Evolutionary conservation across 2,329 filamentous ascomycete genomes (phyloP), one percentile per base, ranked within the genome.

Genomic region (Penicillium sp.): DNA sequence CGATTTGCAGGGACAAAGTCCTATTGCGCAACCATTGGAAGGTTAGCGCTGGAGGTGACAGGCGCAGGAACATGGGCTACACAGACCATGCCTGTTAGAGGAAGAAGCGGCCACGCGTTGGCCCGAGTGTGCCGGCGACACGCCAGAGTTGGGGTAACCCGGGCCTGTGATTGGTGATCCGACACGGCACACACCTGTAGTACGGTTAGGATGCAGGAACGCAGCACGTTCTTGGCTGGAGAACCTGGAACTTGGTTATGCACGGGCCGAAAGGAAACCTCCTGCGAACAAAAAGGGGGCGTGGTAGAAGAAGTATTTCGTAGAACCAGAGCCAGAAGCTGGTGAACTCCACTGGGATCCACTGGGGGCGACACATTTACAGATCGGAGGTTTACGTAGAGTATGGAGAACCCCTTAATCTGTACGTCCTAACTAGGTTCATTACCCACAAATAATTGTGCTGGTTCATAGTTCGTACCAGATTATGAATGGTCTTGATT

Each of bases 1-100:
- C 19, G 39, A 42, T 22, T 10, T 11, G 19, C n/a, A 42, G 19
- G 39, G 22, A 22, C 10, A 42, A 24, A 10, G 21, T 26, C 19
- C 27, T 22, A 27, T 27, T 37, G 26, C 27, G 49, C 26, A 43
- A 49, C 27, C 10, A 60, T 56, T 62, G 57, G 16, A 47, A 21
- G 27, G 22, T 49, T 49, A 35, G 13, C 46, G 46, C 46, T 42
- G 19, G 42, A 58, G 51, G 58, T 56, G 49, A 55, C 49, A 50
- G 22, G 19, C 11, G 45, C 53, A 56, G 44, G 49, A 55, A 55
- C 43, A 35, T 42, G 27, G 10, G 27, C 29, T 14, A 31, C 29
- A 13, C 4, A 13, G 57, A 57, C 61, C 56, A 57, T 51, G 27
- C 60, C 61, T 35, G 47, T 56, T 63, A 35, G 47, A 58, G 62